These are phyloP conservation scores for Pichia scutulata DNA, from an alignment of 805 yeast genomes.

Conservation along the genomic window DNA sequence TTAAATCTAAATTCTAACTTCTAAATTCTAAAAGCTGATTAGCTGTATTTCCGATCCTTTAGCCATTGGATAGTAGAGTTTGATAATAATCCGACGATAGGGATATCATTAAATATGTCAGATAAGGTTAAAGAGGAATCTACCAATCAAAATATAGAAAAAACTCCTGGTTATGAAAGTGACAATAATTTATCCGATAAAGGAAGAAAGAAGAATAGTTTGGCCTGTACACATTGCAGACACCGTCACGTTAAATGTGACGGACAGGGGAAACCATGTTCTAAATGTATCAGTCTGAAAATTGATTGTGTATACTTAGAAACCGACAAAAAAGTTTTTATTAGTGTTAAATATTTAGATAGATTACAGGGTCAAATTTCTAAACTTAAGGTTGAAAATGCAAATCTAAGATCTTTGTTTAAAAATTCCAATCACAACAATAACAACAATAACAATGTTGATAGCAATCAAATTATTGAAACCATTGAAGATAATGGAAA, in stretches of 20 bases:
- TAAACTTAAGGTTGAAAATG: conserved; percentile 57
- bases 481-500: not conserved
- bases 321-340: conserved; percentile 65
- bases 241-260: conserved; percentile 70
- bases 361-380: conserved; percentile 63
- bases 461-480: not conserved
- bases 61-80: too few relatives aligned
- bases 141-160: not conserved
- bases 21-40: too few relatives aligned
- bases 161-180: not conserved
- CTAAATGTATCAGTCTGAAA: conserved; percentile 48
- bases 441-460: not conserved
- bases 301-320: conserved; percentile 63
- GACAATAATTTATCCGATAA: not conserved
- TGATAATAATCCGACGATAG: not conserved
- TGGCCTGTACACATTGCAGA: conserved; percentile 56
- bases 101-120: not conserved
- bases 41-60: too few relatives aligned
- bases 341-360: conserved; percentile 61
- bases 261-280: conserved; percentile 62
- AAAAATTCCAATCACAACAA: conserved; percentile 16
- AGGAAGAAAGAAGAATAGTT: conserved; percentile 19
- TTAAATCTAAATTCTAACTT: too few relatives aligned
- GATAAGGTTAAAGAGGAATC: not conserved
- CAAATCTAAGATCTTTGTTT: conserved; percentile 39